phyloP scores from a whole-genome alignment of 169 alveolate genomes.

The Theileria annulata region DNA sequence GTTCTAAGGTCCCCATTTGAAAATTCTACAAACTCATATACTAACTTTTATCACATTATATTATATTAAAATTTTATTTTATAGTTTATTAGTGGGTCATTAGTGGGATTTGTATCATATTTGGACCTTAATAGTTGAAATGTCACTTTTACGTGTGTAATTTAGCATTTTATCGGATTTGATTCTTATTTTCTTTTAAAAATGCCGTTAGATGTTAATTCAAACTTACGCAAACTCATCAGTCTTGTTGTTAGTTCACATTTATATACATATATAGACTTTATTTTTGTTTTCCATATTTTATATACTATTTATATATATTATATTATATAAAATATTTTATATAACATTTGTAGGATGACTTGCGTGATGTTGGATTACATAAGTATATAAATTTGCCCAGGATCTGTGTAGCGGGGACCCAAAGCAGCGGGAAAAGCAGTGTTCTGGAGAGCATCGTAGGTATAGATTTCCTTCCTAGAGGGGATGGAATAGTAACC shows the following conservation, averaged over 20 bases:
- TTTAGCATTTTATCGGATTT: background rate
- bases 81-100: background rate
- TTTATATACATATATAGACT: background rate
- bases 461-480: constrained; percentile 96
- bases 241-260: constrained; percentile 50
- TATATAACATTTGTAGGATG: constrained; percentile 69
- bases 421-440: constrained; percentile 86
- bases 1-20: background rate
- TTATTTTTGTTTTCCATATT: background rate
- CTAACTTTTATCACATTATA: background rate
- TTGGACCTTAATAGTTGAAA: background rate
- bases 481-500: constrained; percentile 98
- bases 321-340: background rate
- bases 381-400: constrained; percentile 90
- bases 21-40: background rate
- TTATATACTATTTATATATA: background rate
- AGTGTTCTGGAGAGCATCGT: constrained; percentile 95
- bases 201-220: constrained; percentile 46
- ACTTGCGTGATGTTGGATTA: constrained; percentile 89
- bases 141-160: constrained; percentile 19
- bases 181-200: background rate
- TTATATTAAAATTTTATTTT: too few species aligned
- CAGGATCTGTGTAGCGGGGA: constrained; percentile 84
- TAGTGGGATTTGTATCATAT: background rate
- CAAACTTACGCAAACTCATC: constrained; percentile 57